These are phyloP conservation scores for Arthrobotrys megalospora DNA, from an alignment of 2,329 filamentous ascomycete genomes.

Conservation along the genomic window DNA sequence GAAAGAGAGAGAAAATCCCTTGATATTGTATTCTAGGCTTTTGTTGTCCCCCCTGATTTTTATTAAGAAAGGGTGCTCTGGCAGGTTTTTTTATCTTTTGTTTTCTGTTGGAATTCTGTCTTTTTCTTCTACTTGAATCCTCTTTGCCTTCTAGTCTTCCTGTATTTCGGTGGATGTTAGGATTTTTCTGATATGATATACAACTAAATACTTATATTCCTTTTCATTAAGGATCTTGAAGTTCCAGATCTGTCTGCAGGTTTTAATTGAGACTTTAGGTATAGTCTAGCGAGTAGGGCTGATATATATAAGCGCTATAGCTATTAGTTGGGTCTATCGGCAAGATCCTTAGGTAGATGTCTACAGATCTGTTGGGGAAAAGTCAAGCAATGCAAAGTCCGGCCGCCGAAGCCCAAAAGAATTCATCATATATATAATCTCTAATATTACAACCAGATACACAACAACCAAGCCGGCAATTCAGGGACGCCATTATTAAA, in stretches of 20 bases:
- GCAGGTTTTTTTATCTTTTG: constrained; percentile 25
- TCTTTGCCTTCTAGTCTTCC: background rate
- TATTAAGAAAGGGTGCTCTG: constrained; percentile 34
- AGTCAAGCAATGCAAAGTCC: no score
- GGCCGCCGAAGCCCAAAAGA: background rate
- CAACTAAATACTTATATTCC: background rate
- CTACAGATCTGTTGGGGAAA: no score
- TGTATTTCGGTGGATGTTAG: constrained; percentile 2
- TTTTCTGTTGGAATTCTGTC: constrained; percentile 24
- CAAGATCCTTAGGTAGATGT: no score
- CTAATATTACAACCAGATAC: constrained; percentile 26
- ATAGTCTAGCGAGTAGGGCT: no score
- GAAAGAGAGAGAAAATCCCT: background rate
- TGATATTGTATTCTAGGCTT: constrained; percentile 50
- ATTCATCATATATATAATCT: background rate
- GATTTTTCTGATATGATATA: constrained; percentile 11
- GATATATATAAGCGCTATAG: no score
- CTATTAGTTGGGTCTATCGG: no score
- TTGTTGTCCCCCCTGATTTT: constrained; percentile 16
- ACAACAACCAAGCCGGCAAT: constrained; percentile 34
- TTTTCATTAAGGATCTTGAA: background rate
- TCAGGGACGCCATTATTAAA: constrained; percentile 19
- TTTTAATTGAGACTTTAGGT: no score
- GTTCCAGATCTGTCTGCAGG: no score
- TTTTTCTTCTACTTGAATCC: background rate